These are phyloP conservation scores for Naganishia randhawae DNA, from an alignment of 768 basidiomycete species.

Conservation along the genomic window DNA sequence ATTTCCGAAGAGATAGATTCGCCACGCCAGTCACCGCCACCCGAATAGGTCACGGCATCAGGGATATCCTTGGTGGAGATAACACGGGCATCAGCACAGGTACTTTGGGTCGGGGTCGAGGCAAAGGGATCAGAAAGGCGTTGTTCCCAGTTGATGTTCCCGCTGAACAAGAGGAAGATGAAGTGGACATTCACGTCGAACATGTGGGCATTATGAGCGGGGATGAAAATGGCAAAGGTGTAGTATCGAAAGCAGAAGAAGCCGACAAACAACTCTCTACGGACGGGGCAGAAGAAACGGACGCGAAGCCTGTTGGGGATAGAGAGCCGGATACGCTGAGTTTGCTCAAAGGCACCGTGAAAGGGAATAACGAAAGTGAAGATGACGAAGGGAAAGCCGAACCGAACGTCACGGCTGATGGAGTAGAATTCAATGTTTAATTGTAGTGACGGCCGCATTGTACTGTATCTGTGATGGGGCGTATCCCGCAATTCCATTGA, in stretches of 20 bases:
- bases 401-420: slow-evolving; percentile 10
- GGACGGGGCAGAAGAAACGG: neutral
- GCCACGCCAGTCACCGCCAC: slow-evolving; percentile 15
- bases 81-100: neutral
- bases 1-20: slow-evolving; percentile 8
- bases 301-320: neutral
- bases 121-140: neutral
- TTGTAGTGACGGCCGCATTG: neutral
- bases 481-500: neutral
- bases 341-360: neutral
- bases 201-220: neutral
- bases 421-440: slow-evolving; percentile 17
- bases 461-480: neutral
- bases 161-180: slow-evolving; percentile 34
- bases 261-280: neutral
- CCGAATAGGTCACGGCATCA: neutral
- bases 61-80: neutral
- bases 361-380: neutral
- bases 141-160: slow-evolving; percentile 26
- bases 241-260: neutral
- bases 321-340: neutral
- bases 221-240: neutral
- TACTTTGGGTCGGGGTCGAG: slow-evolving; percentile 4
- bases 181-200: slow-evolving; percentile 19
- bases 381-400: slow-evolving; percentile 7